Percentiles rank a stretch among this genome's conserved stretches.
Conservation (phyloP, 1,284 basidiomycete species). For the Trametes sp. region DNA sequence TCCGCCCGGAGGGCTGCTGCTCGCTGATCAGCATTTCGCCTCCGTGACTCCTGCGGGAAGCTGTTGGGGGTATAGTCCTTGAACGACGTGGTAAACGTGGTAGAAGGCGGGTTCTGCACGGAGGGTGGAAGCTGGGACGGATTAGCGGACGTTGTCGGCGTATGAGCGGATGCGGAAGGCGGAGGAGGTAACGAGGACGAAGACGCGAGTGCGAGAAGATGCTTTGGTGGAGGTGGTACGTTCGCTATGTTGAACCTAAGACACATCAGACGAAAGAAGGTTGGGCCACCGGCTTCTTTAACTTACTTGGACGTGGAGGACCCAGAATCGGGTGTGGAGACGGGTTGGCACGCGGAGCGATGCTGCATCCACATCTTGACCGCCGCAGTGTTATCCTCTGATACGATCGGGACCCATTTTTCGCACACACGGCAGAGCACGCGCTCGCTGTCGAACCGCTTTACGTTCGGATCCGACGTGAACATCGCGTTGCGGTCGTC, state of each 20-base stretch:
- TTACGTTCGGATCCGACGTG: conserved; percentile 67
- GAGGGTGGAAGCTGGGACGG: conserved; percentile 18
- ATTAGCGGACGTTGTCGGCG: conserved; percentile 22
- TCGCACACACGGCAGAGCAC: conserved; percentile 74
- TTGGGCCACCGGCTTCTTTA: neutral
- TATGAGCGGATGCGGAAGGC: conserved; percentile 31
- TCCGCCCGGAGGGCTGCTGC: conserved; percentile 72
- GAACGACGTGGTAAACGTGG: conserved; percentile 41
- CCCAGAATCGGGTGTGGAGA: conserved; percentile 19
- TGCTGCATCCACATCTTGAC: conserved; percentile 45
- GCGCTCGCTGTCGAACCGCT: conserved; percentile 75
- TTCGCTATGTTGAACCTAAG: conserved; percentile 33
- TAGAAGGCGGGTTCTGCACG: conserved; percentile 45
- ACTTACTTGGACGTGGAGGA: conserved; percentile 37
- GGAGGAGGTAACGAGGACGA: conserved; percentile 39
- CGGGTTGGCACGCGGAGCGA: conserved; percentile 39
- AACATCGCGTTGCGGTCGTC: conserved; percentile 66
- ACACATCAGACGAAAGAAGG: conserved; percentile 2
- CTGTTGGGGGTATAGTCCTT: conserved; percentile 60
- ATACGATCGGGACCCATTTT: conserved; percentile 60
- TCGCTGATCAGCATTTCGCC: conserved; percentile 77
- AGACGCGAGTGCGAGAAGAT: conserved; percentile 45
- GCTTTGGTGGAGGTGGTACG: conserved; percentile 46
- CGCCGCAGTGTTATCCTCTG: conserved; percentile 38
- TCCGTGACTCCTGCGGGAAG: conserved; percentile 63